These are phyloP conservation scores for Glomus cerebriforme DNA, from an alignment of 192 early-diverging fungal species.

Conservation along the genomic window DNA sequence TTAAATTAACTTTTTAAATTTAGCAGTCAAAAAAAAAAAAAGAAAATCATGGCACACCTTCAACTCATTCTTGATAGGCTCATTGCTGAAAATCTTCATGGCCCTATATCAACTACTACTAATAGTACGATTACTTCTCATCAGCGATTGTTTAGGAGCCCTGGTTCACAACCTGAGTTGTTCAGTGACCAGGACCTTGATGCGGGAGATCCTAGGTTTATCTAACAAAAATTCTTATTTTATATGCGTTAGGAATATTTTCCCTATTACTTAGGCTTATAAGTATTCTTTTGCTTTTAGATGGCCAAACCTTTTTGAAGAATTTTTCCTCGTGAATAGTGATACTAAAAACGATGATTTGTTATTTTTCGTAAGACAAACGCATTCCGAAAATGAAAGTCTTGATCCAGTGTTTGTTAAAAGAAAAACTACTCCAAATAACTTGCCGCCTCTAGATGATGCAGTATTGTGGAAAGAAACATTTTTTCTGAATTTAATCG, in stretches of 20 bases:
- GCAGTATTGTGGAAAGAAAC: conserved; percentile 90
- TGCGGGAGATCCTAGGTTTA: conserved; percentile 57
- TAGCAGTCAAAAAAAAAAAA: background rate
- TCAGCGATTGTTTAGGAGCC: background rate
- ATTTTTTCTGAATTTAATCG: conserved; percentile 88
- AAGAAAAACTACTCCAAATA: conserved; percentile 64
- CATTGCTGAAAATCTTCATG: conserved; percentile 61
- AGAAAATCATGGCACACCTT: conserved; percentile 43
- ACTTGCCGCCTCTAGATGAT: conserved; percentile 66
- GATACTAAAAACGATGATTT: conserved; percentile 80
- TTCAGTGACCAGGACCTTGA: conserved; percentile 51
- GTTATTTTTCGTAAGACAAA: conserved; percentile 79
- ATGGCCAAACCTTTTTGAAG: conserved; percentile 65
- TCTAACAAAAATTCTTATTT: background rate
- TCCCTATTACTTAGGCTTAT: background rate
- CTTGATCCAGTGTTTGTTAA: conserved; percentile 83
- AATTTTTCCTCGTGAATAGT: conserved; percentile 73
- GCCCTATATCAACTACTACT: conserved; percentile 51
- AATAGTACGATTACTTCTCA: background rate
- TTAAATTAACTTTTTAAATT: no score
- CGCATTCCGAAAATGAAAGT: conserved; percentile 43
- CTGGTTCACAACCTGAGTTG: background rate
- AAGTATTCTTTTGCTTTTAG: conserved; percentile 35
- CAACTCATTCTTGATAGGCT: conserved; percentile 56
- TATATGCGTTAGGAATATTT: background rate